phyloP scores from a whole-genome alignment of 1,139 yeast species.

The Sugiyamaella sp. region DNA sequence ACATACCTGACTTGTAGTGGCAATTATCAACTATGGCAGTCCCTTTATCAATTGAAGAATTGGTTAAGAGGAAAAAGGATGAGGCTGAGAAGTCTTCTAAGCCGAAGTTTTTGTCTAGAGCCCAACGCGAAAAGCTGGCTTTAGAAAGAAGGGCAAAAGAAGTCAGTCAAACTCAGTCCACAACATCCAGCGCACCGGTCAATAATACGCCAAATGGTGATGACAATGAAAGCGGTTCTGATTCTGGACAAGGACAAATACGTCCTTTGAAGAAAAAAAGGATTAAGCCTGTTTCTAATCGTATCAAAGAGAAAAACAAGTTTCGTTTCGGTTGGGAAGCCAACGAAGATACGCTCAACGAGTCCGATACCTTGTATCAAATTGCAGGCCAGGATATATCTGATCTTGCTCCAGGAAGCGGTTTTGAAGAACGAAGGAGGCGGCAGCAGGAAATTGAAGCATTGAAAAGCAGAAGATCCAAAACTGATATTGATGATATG shows the following conservation, averaged over 20 bases:
- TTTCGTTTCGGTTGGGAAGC: slow-evolving; percentile 74
- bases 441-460: slow-evolving; percentile 28
- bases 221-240: not conserved
- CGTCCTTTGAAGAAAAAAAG: too few relatives aligned
- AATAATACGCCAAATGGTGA: not conserved
- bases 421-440: slow-evolving; percentile 37
- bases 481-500: slow-evolving; percentile 39
- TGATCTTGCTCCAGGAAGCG: slow-evolving; percentile 33
- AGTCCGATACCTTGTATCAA: slow-evolving; percentile 48
- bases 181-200: not conserved
- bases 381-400: not conserved
- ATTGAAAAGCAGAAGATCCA: slow-evolving; percentile 27
- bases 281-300: not conserved
- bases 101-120: slow-evolving; percentile 55
- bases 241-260: too few relatives aligned
- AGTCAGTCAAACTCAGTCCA: slow-evolving; percentile 20
- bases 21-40: too few relatives aligned
- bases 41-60: slow-evolving; percentile 50
- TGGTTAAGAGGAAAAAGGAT: slow-evolving; percentile 42
- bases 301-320: slow-evolving; percentile 34
- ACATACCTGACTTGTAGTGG: too few relatives aligned
- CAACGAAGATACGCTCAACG: slow-evolving; percentile 63
- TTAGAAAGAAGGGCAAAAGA: slow-evolving; percentile 34
- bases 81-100: slow-evolving; percentile 33
- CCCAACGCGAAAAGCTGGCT: slow-evolving; percentile 49